A percentile compares a stretch with the other conserved stretches of the same genome.
Evolutionary conservation across 805 yeast species (phyloP).

Genomic region (Metschnikowia continentalis): DNA sequence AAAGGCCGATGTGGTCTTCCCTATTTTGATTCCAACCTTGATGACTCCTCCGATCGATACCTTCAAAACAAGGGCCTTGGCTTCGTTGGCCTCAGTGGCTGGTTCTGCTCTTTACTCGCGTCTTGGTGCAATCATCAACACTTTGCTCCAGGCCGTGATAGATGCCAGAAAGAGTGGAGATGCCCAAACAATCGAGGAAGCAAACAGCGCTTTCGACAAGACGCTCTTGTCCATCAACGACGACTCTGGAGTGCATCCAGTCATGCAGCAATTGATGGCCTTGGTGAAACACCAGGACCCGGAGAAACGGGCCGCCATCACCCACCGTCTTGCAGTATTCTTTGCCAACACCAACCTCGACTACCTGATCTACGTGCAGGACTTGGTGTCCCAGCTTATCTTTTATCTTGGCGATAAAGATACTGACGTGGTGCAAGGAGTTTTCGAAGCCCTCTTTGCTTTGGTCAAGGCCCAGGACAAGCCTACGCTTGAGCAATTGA

Average conservation of each 20-base stretch:
- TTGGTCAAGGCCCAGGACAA: constrained; percentile 71
- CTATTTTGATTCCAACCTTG: constrained; percentile 82
- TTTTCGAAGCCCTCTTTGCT: constrained; percentile 60
- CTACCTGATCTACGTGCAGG: constrained; percentile 67
- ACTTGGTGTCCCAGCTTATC: constrained; percentile 68
- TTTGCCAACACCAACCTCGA: constrained; percentile 65
- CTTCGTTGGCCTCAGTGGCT: constrained; percentile 85
- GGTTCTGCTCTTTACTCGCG: constrained; percentile 76
- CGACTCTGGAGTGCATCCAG: constrained; percentile 77
- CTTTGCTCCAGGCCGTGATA: constrained; percentile 61
- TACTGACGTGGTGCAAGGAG: constrained; percentile 55
- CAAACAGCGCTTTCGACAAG: constrained; percentile 56
- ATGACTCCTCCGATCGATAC: constrained; percentile 76
- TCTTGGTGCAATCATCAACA: constrained; percentile 66
- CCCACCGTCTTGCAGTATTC: constrained; percentile 65
- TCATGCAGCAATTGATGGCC: constrained; percentile 74
- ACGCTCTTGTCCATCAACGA: constrained; percentile 71
- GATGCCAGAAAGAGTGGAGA: constrained; percentile 28
- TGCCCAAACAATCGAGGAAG: constrained; percentile 37
- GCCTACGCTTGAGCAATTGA: constrained; percentile 70
- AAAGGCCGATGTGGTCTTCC: constrained; percentile 88
- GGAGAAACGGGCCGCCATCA: constrained; percentile 57
- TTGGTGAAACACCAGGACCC: constrained; percentile 74
- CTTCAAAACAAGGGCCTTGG: constrained; percentile 82
- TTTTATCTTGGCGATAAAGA: constrained; percentile 69